A percentile compares a stretch with the other conserved stretches of the same genome.
These are phyloP conservation scores for Nitzschia inconspicua DNA, from an alignment of 108 stramenopile species.

Conservation along the genomic window DNA sequence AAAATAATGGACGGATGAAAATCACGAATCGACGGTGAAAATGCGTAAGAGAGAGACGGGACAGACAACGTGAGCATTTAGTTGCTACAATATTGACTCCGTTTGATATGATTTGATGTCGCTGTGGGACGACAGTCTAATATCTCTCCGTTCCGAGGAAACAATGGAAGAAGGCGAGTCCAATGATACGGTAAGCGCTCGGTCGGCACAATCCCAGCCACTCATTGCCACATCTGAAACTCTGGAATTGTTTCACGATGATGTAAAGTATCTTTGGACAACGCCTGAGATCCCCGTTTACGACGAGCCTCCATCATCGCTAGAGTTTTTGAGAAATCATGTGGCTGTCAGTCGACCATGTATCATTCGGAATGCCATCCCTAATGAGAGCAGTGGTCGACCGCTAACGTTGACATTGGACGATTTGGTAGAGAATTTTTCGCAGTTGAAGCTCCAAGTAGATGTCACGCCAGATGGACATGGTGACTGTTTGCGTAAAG, in stretches of 20 bases:
- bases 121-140: too few species aligned
- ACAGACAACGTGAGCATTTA: too few species aligned
- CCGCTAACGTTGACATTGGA: slow-evolving; percentile 49
- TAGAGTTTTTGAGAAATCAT: slow-evolving; percentile 69
- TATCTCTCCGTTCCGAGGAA: too few species aligned
- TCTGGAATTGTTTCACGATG: slow-evolving; percentile 40
- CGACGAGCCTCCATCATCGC: slow-evolving; percentile 50
- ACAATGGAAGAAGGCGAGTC: too few species aligned
- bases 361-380: slow-evolving; percentile 70
- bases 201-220: too few species aligned
- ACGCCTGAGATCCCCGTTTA: slow-evolving; percentile 36
- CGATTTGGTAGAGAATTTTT: slow-evolving; percentile 47
- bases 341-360: slow-evolving; percentile 59
- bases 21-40: too few species aligned
- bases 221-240: background rate
- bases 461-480: slow-evolving; percentile 93
- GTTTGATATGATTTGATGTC: too few species aligned
- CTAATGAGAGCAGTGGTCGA: background rate
- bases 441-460: slow-evolving; percentile 35
- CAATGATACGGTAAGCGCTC: too few species aligned
- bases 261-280: slow-evolving; percentile 63
- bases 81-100: too few species aligned
- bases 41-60: too few species aligned
- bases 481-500: slow-evolving; percentile 75
- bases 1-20: too few species aligned